Percentiles rank a stretch among this genome's conserved stretches.
phyloP scores from a whole-genome alignment of 768 basidiomycete genomes.

The Hemileccinum impolitum region DNA sequence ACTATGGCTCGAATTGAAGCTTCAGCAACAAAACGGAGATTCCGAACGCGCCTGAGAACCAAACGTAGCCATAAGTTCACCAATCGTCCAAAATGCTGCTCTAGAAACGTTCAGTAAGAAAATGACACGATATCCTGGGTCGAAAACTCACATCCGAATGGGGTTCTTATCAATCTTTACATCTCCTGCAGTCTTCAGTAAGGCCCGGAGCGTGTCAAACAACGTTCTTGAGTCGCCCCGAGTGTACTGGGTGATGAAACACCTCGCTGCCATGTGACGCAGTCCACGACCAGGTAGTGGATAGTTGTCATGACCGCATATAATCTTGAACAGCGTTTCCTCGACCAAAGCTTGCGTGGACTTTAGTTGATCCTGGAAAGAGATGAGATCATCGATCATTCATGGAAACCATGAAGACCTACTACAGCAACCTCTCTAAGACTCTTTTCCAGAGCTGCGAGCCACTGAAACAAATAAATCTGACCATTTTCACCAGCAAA shows the following conservation, averaged over 20 bases:
- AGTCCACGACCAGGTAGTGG: slow-evolving; percentile 88
- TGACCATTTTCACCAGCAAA: slow-evolving; percentile 73
- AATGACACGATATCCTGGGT: not conserved
- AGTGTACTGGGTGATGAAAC: slow-evolving; percentile 68
- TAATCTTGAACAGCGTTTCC: slow-evolving; percentile 59
- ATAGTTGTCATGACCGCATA: slow-evolving; percentile 59
- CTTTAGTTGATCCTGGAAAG: slow-evolving; percentile 62
- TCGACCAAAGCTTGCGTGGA: slow-evolving; percentile 60
- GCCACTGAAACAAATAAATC: slow-evolving; percentile 83
- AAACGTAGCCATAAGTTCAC: slow-evolving; percentile 81
- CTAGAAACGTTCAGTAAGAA: slow-evolving; percentile 36
- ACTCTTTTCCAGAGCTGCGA: slow-evolving; percentile 60
- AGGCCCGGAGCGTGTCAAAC: slow-evolving; percentile 80
- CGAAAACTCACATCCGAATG: slow-evolving; percentile 57
- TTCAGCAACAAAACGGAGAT: not conserved
- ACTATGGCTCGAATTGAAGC: slow-evolving; percentile 41
- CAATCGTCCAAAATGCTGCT: slow-evolving; percentile 82
- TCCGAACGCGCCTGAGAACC: slow-evolving; percentile 71
- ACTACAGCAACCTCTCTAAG: slow-evolving; percentile 52
- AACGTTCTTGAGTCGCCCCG: slow-evolving; percentile 80
- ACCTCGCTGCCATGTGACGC: slow-evolving; percentile 74
- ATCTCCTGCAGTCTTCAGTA: slow-evolving; percentile 75
- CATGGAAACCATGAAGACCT: slow-evolving; percentile 24
- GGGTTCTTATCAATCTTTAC: slow-evolving; percentile 65
- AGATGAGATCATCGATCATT: slow-evolving; percentile 1